Evolutionary conservation across 2,329 filamentous ascomycete species (phyloP), one percentile per base, ranked within the genome.

Genomic region (Trichoderma sp.): DNA sequence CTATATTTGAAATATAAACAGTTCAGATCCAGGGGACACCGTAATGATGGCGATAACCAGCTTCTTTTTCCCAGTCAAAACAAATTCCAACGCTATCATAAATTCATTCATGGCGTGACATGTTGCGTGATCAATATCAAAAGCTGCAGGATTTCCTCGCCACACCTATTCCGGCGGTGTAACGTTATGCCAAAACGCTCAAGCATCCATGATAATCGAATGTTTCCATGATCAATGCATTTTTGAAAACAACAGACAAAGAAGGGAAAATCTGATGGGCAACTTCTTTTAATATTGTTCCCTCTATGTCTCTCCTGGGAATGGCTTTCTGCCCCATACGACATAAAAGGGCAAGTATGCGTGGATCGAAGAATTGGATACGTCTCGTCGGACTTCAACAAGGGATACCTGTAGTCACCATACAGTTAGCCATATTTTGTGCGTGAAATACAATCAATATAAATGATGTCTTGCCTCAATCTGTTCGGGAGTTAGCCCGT

Each of bases 291-390:
- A 6, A 16, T n/a, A 3, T 33, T 13, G 5, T 13, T 63, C 19
- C 0, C 16, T 35, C 14, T 52, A 29, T 13, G 4, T 19, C 2
- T 68, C 52, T 16, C 52, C 66, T 35, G 66, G 66, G 35, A 47
- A 62, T 1, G 85, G 85, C 71, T 86, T 87, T 31, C 85, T 79
- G 10, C 84, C 85, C 73, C 81, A 83, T 0, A 87, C 83, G 6
- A 87, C 82, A 70, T 83, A 81, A n/a, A 85, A 76, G 31, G 80
- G 81, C 71, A 83, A 77, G 69, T 86, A 87, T 0, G 83, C 80
- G 71, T 87, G 85, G 13, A 85, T 80, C 10, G 77, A 77, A 3
- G 78, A 77, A 73, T 87, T 79, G 6, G 80, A 81, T 4, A 87
- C 71, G 37, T 84, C 82, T 70, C 79, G 81, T 56, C 86, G 80